Conservation (phyloP, 306 rosid genomes). For the Fragaria iinumae region DNA sequence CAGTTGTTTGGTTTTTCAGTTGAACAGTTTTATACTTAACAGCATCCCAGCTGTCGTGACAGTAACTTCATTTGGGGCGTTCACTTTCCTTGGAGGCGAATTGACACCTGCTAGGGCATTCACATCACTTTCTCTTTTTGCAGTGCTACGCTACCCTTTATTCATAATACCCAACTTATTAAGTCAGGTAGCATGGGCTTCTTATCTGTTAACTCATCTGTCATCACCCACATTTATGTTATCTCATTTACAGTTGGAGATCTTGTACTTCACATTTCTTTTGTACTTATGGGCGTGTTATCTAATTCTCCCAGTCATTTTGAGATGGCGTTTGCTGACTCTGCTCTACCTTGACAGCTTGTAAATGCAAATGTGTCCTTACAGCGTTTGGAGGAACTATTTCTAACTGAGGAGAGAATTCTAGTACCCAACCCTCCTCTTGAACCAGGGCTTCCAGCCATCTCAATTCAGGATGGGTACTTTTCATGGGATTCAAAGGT, state of each 20-base stretch:
- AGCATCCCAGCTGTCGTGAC: conserved; percentile 86
- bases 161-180: conserved; percentile 71
- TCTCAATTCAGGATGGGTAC: conserved; percentile 65
- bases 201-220: conserved; percentile 13
- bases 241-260: not conserved
- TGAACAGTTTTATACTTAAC: conserved; percentile 65
- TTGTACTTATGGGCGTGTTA: not conserved
- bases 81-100: conserved; percentile 81
- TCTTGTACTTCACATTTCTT: not conserved
- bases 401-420: conserved; percentile 62
- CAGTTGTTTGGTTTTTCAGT: conserved; percentile 44
- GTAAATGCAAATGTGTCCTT: conserved; percentile 81
- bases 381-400: conserved; percentile 76
- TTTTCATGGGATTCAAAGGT: conserved; percentile 91
- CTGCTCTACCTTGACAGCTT: conserved; percentile 46
- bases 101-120: conserved; percentile 90
- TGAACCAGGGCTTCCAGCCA: conserved; percentile 67
- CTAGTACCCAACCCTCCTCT: conserved; percentile 65
- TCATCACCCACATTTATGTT: not conserved
- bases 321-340: not conserved
- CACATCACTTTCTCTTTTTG: conserved; percentile 77
- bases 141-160: conserved; percentile 73
- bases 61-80: conserved; percentile 66
- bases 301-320: not conserved
- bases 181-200: conserved; percentile 59